A percentile compares a stretch with the other conserved stretches of the same genome.
Evolutionary conservation across 495 filamentous ascomycete genomes (phyloP).

Genomic region (Hypoxylon fragiforme): DNA sequence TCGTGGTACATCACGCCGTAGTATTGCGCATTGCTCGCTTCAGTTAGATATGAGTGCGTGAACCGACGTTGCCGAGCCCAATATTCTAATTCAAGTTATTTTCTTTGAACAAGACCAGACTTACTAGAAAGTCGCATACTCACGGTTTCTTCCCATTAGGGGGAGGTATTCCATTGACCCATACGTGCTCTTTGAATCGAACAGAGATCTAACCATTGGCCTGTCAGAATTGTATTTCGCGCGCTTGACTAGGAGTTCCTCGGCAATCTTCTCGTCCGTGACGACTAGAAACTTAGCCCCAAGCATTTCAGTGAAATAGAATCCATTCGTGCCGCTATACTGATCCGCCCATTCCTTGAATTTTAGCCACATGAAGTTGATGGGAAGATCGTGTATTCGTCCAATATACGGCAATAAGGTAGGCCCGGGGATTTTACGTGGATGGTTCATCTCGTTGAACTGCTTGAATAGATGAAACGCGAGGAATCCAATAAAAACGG

Average conservation of each 20-base stretch:
- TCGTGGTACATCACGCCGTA: slow-evolving; percentile 46
- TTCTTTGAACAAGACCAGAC: neutral
- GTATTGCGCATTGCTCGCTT: slow-evolving; percentile 43
- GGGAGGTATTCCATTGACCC: slow-evolving; percentile 49
- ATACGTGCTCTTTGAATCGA: slow-evolving; percentile 46
- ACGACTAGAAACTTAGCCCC: slow-evolving; percentile 53
- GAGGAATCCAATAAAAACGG: slow-evolving; percentile 26
- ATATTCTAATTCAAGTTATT: slow-evolving; percentile 35
- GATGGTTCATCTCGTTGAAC: slow-evolving; percentile 42
- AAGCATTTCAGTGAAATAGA: slow-evolving; percentile 53
- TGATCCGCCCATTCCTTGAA: slow-evolving; percentile 56
- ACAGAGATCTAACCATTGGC: slow-evolving; percentile 43
- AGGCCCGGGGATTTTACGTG: slow-evolving; percentile 41
- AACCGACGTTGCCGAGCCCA: slow-evolving; percentile 46
- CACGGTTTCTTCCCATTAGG: slow-evolving; percentile 47
- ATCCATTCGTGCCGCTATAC: slow-evolving; percentile 46
- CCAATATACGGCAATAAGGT: slow-evolving; percentile 47
- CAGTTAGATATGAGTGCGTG: slow-evolving; percentile 45
- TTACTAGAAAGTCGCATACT: slow-evolving; percentile 8
- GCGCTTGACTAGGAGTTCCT: slow-evolving; percentile 54
- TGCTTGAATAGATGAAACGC: slow-evolving; percentile 35
- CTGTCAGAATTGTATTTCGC: slow-evolving; percentile 53
- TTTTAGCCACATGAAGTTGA: slow-evolving; percentile 53
- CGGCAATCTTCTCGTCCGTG: slow-evolving; percentile 55
- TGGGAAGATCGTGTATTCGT: slow-evolving; percentile 52